Evolutionary conservation across 2,329 filamentous ascomycete genomes (phyloP).

Genomic region (Zymoseptoria passerinii): DNA sequence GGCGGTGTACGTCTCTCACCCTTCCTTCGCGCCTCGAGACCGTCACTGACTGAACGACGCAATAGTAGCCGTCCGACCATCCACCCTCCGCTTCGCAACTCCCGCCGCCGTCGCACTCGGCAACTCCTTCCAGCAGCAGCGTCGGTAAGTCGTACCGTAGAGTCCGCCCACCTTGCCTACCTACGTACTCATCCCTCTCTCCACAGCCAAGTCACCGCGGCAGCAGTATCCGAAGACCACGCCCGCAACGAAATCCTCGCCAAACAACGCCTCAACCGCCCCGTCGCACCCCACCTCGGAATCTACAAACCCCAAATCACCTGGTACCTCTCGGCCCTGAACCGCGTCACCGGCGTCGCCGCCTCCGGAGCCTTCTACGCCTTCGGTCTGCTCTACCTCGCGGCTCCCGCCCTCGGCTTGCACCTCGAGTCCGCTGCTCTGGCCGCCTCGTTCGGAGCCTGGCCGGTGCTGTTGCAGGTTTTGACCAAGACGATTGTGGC

Average conservation of each 20-base stretch:
- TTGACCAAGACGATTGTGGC: slow-evolving; percentile 51
- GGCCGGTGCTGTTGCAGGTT: slow-evolving; percentile 53
- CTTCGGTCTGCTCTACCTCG: slow-evolving; percentile 74
- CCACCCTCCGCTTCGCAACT: slow-evolving; percentile 38
- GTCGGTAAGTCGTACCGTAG: slow-evolving; percentile 32
- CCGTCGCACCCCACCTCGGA: slow-evolving; percentile 72
- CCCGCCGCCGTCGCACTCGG: slow-evolving; percentile 36
- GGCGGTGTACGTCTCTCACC: slow-evolving; percentile 22
- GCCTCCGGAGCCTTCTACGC: slow-evolving; percentile 69
- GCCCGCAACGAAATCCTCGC: slow-evolving; percentile 58
- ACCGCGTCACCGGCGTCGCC: slow-evolving; percentile 72
- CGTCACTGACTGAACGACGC: no score
- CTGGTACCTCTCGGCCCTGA: slow-evolving; percentile 66
- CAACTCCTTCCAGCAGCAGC: slow-evolving; percentile 34
- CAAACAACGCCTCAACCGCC: slow-evolving; percentile 70
- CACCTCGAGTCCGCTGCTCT: slow-evolving; percentile 57
- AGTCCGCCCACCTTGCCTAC: neutral
- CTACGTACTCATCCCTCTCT: neutral
- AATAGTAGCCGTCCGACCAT: slow-evolving; percentile 41
- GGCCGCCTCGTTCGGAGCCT: slow-evolving; percentile 55
- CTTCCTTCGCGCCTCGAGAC: no score
- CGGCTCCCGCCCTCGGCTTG: slow-evolving; percentile 65
- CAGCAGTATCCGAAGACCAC: slow-evolving; percentile 48
- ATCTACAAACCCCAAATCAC: slow-evolving; percentile 86
- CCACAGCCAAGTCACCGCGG: slow-evolving; percentile 44